These are phyloP conservation scores for Rhizopogon vesiculosus DNA, from an alignment of 768 basidiomycete genomes.

Conservation along the genomic window DNA sequence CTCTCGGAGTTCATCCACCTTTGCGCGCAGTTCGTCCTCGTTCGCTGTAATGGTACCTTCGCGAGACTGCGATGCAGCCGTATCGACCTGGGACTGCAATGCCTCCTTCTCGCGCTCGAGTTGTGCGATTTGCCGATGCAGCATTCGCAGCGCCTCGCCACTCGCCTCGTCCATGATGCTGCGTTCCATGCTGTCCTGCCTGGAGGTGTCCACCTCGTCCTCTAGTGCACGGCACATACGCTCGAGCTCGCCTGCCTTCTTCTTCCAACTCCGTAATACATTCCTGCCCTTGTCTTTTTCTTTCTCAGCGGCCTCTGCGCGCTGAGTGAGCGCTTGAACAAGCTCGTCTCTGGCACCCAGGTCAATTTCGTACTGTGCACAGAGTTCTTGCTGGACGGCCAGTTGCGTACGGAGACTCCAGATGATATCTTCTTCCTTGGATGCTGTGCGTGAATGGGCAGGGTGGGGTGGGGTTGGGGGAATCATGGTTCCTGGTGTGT, in stretches of 20 bases:
- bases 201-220: slow-evolving; percentile 83
- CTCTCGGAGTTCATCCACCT: slow-evolving; percentile 40
- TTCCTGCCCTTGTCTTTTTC: slow-evolving; percentile 59
- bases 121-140: slow-evolving; percentile 76
- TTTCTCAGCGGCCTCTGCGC: slow-evolving; percentile 50
- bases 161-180: slow-evolving; percentile 85
- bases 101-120: slow-evolving; percentile 59
- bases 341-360: slow-evolving; percentile 69
- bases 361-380: slow-evolving; percentile 73
- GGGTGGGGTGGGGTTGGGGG: slow-evolving; percentile 59
- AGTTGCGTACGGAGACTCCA: slow-evolving; percentile 73
- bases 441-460: slow-evolving; percentile 52
- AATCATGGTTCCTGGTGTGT: slow-evolving; percentile 69
- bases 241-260: slow-evolving; percentile 74
- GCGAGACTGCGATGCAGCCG: too few species aligned
- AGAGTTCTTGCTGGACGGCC: slow-evolving; percentile 69
- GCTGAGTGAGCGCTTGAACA: slow-evolving; percentile 53
- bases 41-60: slow-evolving; percentile 17
- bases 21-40: slow-evolving; percentile 37
- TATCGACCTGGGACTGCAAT: slow-evolving; percentile 22
- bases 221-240: slow-evolving; percentile 61
- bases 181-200: slow-evolving; percentile 75
- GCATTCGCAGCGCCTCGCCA: slow-evolving; percentile 69
- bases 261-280: slow-evolving; percentile 61
- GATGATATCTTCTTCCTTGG: slow-evolving; percentile 68